Evolutionary conservation across 352 stramenopile species (phyloP), one percentile per base, ranked within the genome.

Genomic region (Plasmopara halstedii): DNA sequence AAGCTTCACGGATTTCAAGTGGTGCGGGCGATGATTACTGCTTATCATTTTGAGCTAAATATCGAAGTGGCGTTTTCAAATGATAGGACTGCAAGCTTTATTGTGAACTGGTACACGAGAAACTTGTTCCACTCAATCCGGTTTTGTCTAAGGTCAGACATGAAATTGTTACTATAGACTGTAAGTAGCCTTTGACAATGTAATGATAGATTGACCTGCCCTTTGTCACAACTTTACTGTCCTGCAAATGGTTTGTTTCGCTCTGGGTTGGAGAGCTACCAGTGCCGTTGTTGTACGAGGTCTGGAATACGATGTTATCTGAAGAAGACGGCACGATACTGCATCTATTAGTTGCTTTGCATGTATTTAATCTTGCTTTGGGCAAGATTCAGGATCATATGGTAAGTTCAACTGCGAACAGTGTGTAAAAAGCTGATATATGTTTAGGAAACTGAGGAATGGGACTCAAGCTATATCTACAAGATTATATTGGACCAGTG

Each of bases 1-100:
- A 83, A 84, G 47, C 56, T 88, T 3, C 70, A 88, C 40, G 77
- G 77, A 2, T 86, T 88, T 56, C 73, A 88, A 54, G 67, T 88
- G 36, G 76, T 85, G 14, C 11, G 42, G 34, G 7, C 11, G 1
- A 10, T 10, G 11, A 29, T 4, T 11, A 29, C 23, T 6, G 1
- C 11, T 6, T 35, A 34, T 2, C 1, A n/a, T 31, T 33, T 19
- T 31, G 22, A 20, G 25, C 35, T 57, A 20, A 52, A 36, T 29
- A 4, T 4, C 3, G 2, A 40, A 8, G 1, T 39, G n/a, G n/a
- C n/a, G n/a, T n/a, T 8, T 22, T 44, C 8, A 19, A 31, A 6
- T 31, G 35, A 15, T 35, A 85, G 73, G 73, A 85, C 42, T 76
- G 69, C 36, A 77, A 83, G 13, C 48, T 88, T 6, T 80, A 74